Conservation (phyloP, 192 early-diverging fungal genomes). For the Backusella psychrophila region DNA sequence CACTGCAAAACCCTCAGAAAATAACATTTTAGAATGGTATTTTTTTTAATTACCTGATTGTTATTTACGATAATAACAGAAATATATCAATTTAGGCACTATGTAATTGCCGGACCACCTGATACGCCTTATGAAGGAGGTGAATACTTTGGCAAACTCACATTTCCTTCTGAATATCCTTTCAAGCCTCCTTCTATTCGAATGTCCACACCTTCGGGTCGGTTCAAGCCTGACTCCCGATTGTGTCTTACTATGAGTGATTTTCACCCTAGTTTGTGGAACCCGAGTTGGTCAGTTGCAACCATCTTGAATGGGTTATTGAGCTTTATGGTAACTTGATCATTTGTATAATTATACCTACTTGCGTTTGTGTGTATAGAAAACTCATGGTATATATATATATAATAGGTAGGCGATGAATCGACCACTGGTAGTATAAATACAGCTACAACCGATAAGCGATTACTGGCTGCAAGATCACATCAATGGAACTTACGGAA, state of each 20-base stretch:
- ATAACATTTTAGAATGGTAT: slow-evolving; percentile 96
- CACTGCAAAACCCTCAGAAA: slow-evolving; percentile 87
- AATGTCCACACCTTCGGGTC: slow-evolving; percentile 82
- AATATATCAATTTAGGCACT: slow-evolving; percentile 67
- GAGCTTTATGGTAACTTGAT: slow-evolving; percentile 83
- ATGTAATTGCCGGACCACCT: slow-evolving; percentile 94
- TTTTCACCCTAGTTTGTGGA: slow-evolving; percentile 94
- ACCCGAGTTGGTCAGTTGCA: slow-evolving; percentile 95
- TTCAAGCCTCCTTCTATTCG: slow-evolving; percentile 88
- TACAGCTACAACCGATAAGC: slow-evolving; percentile 76
- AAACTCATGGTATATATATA: not conserved
- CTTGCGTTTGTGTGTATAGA: too few species aligned
- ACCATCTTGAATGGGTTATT: slow-evolving; percentile 96
- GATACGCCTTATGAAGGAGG: slow-evolving; percentile 91
- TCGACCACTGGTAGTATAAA: slow-evolving; percentile 92
- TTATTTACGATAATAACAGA: not conserved
- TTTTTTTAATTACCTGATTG: not conserved
- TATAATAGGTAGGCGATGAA: slow-evolving; percentile 60
- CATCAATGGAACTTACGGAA: slow-evolving; percentile 77
- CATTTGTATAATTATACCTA: too few species aligned
- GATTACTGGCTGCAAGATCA: slow-evolving; percentile 71
- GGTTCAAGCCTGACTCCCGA: slow-evolving; percentile 89
- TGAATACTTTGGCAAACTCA: slow-evolving; percentile 91
- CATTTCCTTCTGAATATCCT: slow-evolving; percentile 94
- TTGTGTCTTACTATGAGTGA: slow-evolving; percentile 99